A percentile compares a stretch with the other conserved stretches of the same genome.
phyloP scores from a whole-genome alignment of 2,329 filamentous ascomycete genomes.

The Tolypocladium album region DNA sequence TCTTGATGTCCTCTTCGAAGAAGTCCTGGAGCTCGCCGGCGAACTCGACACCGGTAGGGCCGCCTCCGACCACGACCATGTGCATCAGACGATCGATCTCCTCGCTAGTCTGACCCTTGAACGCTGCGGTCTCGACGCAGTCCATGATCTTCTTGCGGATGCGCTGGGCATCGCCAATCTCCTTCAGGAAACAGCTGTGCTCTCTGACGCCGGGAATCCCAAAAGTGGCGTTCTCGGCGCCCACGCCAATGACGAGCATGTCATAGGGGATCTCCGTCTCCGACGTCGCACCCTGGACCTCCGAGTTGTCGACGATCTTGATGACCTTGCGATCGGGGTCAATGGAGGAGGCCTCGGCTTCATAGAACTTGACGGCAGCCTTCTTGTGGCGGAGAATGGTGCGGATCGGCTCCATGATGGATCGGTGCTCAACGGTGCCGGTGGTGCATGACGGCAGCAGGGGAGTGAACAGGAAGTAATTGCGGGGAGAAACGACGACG shows the following conservation, averaged over 20 bases:
- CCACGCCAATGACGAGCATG: constrained; percentile 95
- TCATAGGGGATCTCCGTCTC: constrained; percentile 92
- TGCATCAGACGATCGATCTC: constrained; percentile 91
- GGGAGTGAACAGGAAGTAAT: constrained; percentile 99
- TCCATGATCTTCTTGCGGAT: constrained; percentile 99
- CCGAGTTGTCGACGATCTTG: constrained; percentile 83
- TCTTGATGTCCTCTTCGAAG: constrained; percentile 96
- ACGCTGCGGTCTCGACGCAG: constrained; percentile 94
- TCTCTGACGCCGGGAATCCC: constrained; percentile 93
- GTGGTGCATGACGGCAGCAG: constrained; percentile 95
- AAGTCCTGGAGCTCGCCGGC: constrained; percentile 98
- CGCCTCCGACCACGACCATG: constrained; percentile 93
- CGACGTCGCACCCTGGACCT: constrained; percentile 73
- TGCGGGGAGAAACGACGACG: constrained; percentile 91
- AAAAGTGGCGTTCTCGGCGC: constrained; percentile 97
- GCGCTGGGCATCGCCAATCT: constrained; percentile 88
- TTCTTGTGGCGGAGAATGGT: constrained; percentile 94
- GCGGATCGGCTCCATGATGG: constrained; percentile 98
- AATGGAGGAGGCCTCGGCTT: constrained; percentile 93
- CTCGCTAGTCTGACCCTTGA: constrained; percentile 86
- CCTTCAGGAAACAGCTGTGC: constrained; percentile 96
- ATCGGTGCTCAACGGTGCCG: constrained; percentile 94
- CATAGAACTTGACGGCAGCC: constrained; percentile 89
- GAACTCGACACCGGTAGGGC: constrained; percentile 95
- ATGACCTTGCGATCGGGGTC: constrained; percentile 85